Conservation (phyloP, 805 yeast species). For the Candida namnaoensis region DNA sequence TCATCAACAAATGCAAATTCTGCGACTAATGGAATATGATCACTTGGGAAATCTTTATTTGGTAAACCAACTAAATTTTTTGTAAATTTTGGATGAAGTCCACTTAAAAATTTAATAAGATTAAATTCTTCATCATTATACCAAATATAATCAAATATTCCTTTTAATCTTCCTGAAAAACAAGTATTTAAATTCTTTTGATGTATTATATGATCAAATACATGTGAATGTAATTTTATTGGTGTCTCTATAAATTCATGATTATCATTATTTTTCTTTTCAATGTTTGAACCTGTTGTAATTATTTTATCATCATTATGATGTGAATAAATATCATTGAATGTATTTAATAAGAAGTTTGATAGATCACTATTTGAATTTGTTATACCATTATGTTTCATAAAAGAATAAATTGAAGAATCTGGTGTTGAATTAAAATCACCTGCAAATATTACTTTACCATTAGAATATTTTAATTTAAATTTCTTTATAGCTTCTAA, state of each 20-base stretch:
- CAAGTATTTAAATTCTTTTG: conserved; percentile 25
- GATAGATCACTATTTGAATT: conserved; percentile 14
- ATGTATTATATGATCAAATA: conserved; percentile 18
- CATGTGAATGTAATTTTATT: conserved; percentile 17
- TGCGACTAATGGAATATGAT: conserved; percentile 82
- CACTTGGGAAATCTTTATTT: conserved; percentile 69
- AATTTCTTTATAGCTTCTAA: conserved; percentile 23
- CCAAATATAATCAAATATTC: conserved; percentile 54
- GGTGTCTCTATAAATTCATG: conserved; percentile 24
- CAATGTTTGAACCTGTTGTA: too few relatives aligned
- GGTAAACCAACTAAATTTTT: conserved; percentile 37
- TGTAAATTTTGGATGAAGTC: conserved; percentile 28
- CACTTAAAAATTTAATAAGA: conserved; percentile 41
- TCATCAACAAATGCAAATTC: conserved; percentile 55
- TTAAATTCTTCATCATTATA: conserved; percentile 30
- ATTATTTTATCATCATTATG: too few relatives aligned
- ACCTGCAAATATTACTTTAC: conserved; percentile 39
- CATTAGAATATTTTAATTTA: conserved; percentile 16
- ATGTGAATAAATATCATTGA: too few relatives aligned
- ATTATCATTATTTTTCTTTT: not conserved
- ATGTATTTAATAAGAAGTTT: not conserved
- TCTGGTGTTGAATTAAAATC: conserved; percentile 46
- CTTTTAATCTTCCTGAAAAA: conserved; percentile 39
- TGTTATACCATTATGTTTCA: conserved; percentile 23
- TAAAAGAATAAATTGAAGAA: conserved; percentile 39